phyloP scores from a whole-genome alignment of 345 rosid genomes.

The Tarenaya hassleriana region DNA sequence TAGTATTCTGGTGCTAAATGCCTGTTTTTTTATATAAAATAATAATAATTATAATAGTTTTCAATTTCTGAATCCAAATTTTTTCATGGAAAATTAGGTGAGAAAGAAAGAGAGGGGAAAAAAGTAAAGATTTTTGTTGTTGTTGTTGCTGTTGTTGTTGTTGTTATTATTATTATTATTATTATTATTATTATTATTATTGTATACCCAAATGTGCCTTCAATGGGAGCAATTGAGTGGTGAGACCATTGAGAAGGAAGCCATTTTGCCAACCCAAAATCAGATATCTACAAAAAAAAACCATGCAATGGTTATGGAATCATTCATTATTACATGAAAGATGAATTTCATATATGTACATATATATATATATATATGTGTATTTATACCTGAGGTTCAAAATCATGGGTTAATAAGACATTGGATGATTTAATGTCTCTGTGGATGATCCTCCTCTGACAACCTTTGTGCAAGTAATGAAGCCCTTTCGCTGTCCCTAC shows the following conservation, averaged over 20 bases:
- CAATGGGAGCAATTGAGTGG: slow-evolving; percentile 97
- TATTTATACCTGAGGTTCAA: slow-evolving; percentile 53
- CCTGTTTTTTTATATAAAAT: slow-evolving; percentile 33
- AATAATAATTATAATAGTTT: background rate
- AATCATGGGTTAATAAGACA: slow-evolving; percentile 68
- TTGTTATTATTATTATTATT: too few relatives aligned
- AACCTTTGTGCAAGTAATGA: slow-evolving; percentile 81
- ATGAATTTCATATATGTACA: too few relatives aligned
- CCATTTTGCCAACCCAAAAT: slow-evolving; percentile 98
- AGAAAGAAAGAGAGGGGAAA: background rate
- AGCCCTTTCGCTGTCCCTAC: slow-evolving; percentile 84
- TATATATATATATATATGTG: too few relatives aligned
- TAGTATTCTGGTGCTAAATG: slow-evolving; percentile 97
- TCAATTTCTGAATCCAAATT: too few relatives aligned
- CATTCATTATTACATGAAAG: too few relatives aligned
- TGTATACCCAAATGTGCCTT: slow-evolving; percentile 93
- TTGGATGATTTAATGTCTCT: slow-evolving; percentile 97
- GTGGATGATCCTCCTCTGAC: slow-evolving; percentile 89
- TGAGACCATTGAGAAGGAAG: slow-evolving; percentile 98
- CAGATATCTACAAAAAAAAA: slow-evolving; percentile 53
- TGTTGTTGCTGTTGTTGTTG: too few relatives aligned
- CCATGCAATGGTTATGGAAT: too few relatives aligned
- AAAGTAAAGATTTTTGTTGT: too few relatives aligned
- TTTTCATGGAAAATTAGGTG: background rate
- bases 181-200: too few relatives aligned